Evolutionary conservation across 805 yeast genomes (phyloP).

Genomic region (Komagataella phaffii): DNA sequence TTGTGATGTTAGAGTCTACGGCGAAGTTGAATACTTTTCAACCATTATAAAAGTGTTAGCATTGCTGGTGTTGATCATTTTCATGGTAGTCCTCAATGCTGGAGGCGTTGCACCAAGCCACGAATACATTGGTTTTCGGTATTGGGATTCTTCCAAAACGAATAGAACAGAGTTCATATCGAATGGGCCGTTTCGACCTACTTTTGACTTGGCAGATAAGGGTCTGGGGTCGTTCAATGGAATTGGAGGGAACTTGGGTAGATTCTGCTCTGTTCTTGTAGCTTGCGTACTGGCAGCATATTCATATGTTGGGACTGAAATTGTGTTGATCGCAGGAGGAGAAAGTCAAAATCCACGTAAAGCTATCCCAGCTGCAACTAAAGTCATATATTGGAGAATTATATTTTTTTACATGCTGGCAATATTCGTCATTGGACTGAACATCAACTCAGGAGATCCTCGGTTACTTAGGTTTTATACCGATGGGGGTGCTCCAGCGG

Average conservation of each 20-base stretch:
- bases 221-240: constrained; percentile 44
- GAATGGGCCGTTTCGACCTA: constrained; percentile 64
- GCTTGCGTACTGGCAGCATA: constrained; percentile 56
- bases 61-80: constrained; percentile 39
- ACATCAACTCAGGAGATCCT: constrained; percentile 70
- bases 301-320: constrained; percentile 74
- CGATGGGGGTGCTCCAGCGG: constrained; percentile 9
- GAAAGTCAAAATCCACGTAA: constrained; percentile 75
- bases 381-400: constrained; percentile 60
- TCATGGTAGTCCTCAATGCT: constrained; percentile 50
- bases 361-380: constrained; percentile 67
- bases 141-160: constrained; percentile 47
- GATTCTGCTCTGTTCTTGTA: constrained; percentile 44
- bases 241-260: constrained; percentile 45
- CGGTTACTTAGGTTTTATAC: constrained; percentile 44
- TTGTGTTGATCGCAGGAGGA: constrained; percentile 74
- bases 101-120: constrained; percentile 34
- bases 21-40: constrained; percentile 57
- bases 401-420: constrained; percentile 51
- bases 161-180: constrained; percentile 31
- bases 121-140: constrained; percentile 46
- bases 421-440: constrained; percentile 56
- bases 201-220: constrained; percentile 36
- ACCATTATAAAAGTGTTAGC: constrained; percentile 44
- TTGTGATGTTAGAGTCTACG: constrained; percentile 58